Evolutionary conservation across 2,329 filamentous ascomycete genomes (phyloP).

Genomic region (Botrytis sinoallii): DNA sequence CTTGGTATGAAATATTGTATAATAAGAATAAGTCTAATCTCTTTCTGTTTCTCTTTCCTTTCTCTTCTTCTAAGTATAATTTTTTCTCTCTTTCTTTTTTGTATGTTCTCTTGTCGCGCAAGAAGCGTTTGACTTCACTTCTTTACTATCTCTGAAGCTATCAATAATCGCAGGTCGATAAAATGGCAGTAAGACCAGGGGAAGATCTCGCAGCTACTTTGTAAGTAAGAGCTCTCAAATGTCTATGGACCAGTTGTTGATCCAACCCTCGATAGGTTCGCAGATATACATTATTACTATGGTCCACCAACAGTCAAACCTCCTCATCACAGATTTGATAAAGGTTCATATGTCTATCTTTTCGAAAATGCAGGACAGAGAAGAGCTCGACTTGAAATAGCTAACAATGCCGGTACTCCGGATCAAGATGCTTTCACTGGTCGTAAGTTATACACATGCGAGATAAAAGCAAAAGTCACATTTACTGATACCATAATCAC

Average conservation of each 20-base stretch:
- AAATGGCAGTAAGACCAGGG: conserved; percentile 48
- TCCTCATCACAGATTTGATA: conserved; percentile 77
- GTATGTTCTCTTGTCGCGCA: conserved; percentile 11
- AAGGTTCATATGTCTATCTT: conserved; percentile 75
- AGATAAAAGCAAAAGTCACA: conserved; percentile 17
- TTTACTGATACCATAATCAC: neutral
- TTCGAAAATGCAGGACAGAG: conserved; percentile 69
- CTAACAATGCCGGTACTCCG: conserved; percentile 69
- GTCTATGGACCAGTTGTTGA: neutral
- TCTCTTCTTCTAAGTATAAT: neutral
- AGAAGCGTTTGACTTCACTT: neutral
- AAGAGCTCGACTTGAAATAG: conserved; percentile 70
- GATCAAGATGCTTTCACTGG: conserved; percentile 79
- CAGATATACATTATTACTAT: conserved; percentile 78
- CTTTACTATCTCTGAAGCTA: neutral
- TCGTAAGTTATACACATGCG: conserved; percentile 49
- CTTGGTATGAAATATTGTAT: neutral
- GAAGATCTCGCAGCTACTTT: conserved; percentile 52
- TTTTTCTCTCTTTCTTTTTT: no score
- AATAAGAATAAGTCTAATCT: conserved; percentile 4
- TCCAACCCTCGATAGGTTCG: conserved; percentile 54
- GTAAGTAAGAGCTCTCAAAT: conserved; percentile 42
- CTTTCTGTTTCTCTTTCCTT: neutral
- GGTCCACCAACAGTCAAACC: conserved; percentile 62
- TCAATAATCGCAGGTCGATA: conserved; percentile 21